Percentiles rank a stretch among this genome's conserved stretches.
phyloP scores from a whole-genome alignment of 1,284 basidiomycete genomes.

The Ceratobasidium sp. region DNA sequence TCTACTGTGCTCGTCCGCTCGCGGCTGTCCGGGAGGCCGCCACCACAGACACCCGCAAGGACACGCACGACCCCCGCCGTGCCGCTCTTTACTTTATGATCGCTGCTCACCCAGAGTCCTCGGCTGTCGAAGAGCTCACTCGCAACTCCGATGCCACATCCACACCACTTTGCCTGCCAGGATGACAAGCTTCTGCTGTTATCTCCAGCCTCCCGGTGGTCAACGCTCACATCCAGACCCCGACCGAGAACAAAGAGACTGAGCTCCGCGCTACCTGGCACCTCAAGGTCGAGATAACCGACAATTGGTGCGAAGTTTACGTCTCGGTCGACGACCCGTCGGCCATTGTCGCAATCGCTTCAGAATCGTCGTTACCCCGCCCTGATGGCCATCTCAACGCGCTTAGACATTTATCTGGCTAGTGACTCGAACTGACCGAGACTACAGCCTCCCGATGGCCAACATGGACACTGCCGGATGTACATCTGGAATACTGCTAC shows the following conservation, averaged over 20 bases:
- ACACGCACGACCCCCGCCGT: slow-evolving; percentile 60
- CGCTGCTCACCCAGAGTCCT: slow-evolving; percentile 70
- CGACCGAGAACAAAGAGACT: slow-evolving; percentile 62
- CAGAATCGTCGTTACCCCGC: slow-evolving; percentile 62
- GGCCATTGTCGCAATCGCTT: slow-evolving; percentile 78
- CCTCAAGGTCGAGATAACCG: slow-evolving; percentile 87
- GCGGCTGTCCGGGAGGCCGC: slow-evolving; percentile 37
- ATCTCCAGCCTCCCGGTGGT: slow-evolving; percentile 74
- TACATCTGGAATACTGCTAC: slow-evolving; percentile 92
- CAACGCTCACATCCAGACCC: slow-evolving; percentile 82
- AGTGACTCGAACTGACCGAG: too few relatives aligned
- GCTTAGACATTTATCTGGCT: too few relatives aligned
- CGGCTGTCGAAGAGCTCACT: slow-evolving; percentile 64
- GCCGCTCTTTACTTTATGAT: slow-evolving; percentile 81
- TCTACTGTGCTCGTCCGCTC: slow-evolving; percentile 62
- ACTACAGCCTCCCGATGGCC: slow-evolving; percentile 57
- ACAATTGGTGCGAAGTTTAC: slow-evolving; percentile 85
- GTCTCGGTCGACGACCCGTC: slow-evolving; percentile 72
- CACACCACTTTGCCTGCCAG: slow-evolving; percentile 63
- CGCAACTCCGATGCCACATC: slow-evolving; percentile 64
- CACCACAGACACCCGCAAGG: slow-evolving; percentile 49
- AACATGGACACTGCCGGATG: slow-evolving; percentile 93
- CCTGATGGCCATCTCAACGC: slow-evolving; percentile 55
- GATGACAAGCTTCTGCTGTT: slow-evolving; percentile 55
- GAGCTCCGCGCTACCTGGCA: slow-evolving; percentile 75